phyloP scores from a whole-genome alignment of 2,329 filamentous ascomycete species.

The Penicillium sp. region DNA sequence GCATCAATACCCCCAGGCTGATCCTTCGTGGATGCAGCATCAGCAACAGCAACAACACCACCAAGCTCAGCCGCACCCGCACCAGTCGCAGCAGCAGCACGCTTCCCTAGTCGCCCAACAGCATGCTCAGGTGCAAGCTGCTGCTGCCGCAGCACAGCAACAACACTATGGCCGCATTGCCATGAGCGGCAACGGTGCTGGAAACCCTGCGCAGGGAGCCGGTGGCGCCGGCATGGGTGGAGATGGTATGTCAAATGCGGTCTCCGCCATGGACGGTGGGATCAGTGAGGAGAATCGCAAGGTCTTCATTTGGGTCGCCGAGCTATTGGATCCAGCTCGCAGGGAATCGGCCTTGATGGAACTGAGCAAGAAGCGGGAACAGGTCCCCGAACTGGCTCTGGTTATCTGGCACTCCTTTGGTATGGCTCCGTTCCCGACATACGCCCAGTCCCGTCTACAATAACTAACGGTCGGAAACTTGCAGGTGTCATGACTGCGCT shows the following conservation, averaged over 20 bases:
- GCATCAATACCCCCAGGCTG: constrained; percentile 45
- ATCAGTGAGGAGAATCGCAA: constrained; percentile 84
- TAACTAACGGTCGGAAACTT: constrained; percentile 20
- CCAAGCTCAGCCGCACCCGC: constrained; percentile 32
- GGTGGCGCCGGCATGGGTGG: constrained; percentile 40
- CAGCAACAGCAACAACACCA: constrained; percentile 33
- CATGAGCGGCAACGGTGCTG: constrained; percentile 50
- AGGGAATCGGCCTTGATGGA: constrained; percentile 87
- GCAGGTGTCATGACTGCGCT: constrained; percentile 94
- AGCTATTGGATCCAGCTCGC: constrained; percentile 76
- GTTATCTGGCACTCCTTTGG: constrained; percentile 98
- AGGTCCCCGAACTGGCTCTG: constrained; percentile 88
- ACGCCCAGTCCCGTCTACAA: constrained; percentile 11
- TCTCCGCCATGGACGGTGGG: constrained; percentile 50
- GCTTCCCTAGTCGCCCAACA: constrained; percentile 41
- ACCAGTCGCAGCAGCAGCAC: constrained; percentile 36
- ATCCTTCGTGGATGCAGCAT: constrained; percentile 40
- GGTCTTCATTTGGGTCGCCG: constrained; percentile 86
- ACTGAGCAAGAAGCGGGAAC: constrained; percentile 95
- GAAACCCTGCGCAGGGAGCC: constrained; percentile 30
- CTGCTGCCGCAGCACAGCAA: constrained; percentile 38
- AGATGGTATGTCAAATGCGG: constrained; percentile 29
- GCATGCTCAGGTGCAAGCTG: constrained; percentile 49
- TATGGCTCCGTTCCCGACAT: constrained; percentile 40
- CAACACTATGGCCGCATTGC: constrained; percentile 65